Conservation (phyloP, 345 rosid genomes). For the Erodium maritimum region DNA sequence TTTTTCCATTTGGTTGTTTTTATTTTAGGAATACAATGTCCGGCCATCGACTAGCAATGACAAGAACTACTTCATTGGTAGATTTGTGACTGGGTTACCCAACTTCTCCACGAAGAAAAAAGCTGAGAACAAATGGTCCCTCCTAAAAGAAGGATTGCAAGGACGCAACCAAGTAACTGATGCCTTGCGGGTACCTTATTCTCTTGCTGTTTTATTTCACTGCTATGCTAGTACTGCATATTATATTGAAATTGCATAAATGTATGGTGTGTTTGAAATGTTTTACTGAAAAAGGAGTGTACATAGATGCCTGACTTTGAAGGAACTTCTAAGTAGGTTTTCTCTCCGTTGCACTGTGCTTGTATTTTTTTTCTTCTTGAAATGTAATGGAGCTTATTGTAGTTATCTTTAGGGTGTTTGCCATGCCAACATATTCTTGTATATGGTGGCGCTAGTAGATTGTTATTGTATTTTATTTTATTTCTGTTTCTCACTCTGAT, state of each 20-base stretch:
- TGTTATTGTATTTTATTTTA: neutral
- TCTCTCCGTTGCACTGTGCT: neutral
- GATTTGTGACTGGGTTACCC: conserved; percentile 69
- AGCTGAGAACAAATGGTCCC: conserved; percentile 81
- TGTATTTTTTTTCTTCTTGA: too few relatives aligned
- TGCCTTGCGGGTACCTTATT: conserved; percentile 44
- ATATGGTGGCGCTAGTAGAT: neutral
- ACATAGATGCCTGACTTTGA: neutral
- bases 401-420: neutral
- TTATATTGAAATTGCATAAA: neutral
- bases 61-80: conserved; percentile 82
- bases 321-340: neutral
- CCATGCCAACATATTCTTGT: neutral
- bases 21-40: conserved; percentile 63
- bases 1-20: neutral
- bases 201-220: neutral
- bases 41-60: conserved; percentile 51
- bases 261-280: neutral
- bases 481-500: neutral
- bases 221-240: neutral
- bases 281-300: neutral
- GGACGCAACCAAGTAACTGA: conserved; percentile 73
- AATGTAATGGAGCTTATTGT: neutral
- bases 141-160: conserved; percentile 77
- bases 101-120: conserved; percentile 70